phyloP scores from a whole-genome alignment of 441 rosid species.

The Hypseocharis bilobata region DNA sequence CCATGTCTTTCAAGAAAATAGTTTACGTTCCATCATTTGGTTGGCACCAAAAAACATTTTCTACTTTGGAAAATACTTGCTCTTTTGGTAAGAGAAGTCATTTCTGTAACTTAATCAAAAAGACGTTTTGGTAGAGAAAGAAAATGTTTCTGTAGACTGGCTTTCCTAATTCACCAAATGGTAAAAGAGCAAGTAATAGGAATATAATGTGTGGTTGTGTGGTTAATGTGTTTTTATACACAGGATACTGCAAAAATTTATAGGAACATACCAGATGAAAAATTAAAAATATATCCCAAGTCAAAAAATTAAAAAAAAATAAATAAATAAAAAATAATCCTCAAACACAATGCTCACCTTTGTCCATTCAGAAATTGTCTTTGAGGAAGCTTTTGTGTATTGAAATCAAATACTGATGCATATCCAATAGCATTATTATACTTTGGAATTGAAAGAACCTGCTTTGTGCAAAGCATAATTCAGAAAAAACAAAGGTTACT shows the following conservation, averaged over 20 bases:
- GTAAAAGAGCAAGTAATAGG: too few species aligned
- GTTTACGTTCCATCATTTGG: neutral
- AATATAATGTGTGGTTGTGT: too few species aligned
- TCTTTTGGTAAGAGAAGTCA: neutral
- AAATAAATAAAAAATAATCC: neutral
- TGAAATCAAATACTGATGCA: conserved; percentile 74
- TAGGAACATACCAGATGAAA: too few species aligned
- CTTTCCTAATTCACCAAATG: too few species aligned
- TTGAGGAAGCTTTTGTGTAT: conserved; percentile 66
- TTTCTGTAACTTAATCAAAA: neutral
- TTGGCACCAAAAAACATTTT: neutral
- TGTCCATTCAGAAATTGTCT: conserved; percentile 70
- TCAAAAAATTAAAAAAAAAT: too few species aligned
- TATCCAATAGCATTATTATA: conserved; percentile 62
- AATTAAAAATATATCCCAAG: too few species aligned
- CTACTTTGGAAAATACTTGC: neutral
- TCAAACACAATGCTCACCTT: conserved; percentile 37
- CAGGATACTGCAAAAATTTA: too few species aligned
- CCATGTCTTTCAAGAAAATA: neutral
- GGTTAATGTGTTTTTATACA: too few species aligned
- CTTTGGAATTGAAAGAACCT: conserved; percentile 87
- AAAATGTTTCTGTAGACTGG: too few species aligned
- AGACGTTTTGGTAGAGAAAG: too few species aligned
- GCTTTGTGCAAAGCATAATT: conserved; percentile 21
- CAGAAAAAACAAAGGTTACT: conserved; percentile 18